These are phyloP conservation scores for Saccharomycopsis oosterbeekiorum DNA, from an alignment of 805 yeast genomes.

Conservation along the genomic window DNA sequence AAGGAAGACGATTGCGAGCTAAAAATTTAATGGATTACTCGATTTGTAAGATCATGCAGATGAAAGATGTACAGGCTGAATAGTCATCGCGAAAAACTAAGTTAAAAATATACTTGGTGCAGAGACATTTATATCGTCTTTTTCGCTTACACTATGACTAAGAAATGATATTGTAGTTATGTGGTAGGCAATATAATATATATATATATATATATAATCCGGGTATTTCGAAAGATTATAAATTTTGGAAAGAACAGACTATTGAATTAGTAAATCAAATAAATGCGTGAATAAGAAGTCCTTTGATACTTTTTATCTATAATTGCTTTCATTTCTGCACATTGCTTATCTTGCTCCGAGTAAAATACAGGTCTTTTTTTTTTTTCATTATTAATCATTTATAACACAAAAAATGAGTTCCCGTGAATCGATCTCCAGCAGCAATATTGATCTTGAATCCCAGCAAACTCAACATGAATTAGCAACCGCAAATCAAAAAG, in stretches of 20 bases:
- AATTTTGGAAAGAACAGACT: too few relatives aligned
- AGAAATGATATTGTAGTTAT: too few relatives aligned
- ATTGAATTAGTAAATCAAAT: too few relatives aligned
- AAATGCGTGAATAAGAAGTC: too few relatives aligned
- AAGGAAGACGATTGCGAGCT: neutral
- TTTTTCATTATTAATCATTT: too few relatives aligned
- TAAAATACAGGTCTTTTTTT: too few relatives aligned
- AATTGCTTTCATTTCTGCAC: neutral
- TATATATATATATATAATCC: too few relatives aligned
- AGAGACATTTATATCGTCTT: neutral
- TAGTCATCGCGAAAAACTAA: neutral
- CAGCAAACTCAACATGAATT: neutral
- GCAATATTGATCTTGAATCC: neutral
- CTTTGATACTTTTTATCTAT: neutral
- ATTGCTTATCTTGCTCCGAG: neutral
- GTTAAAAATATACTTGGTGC: neutral
- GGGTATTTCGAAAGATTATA: too few relatives aligned
- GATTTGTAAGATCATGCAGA: neutral
- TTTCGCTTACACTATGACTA: too few relatives aligned
- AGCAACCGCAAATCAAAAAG: neutral
- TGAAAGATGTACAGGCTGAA: neutral
- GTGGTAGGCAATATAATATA: too few relatives aligned
- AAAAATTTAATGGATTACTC: neutral
- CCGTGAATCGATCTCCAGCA: neutral
- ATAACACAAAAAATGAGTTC: neutral